Percentiles rank a stretch among this genome's conserved stretches.
Conservation (phyloP, 2,329 filamentous ascomycete genomes). For the Beauveria asiatica region DNA sequence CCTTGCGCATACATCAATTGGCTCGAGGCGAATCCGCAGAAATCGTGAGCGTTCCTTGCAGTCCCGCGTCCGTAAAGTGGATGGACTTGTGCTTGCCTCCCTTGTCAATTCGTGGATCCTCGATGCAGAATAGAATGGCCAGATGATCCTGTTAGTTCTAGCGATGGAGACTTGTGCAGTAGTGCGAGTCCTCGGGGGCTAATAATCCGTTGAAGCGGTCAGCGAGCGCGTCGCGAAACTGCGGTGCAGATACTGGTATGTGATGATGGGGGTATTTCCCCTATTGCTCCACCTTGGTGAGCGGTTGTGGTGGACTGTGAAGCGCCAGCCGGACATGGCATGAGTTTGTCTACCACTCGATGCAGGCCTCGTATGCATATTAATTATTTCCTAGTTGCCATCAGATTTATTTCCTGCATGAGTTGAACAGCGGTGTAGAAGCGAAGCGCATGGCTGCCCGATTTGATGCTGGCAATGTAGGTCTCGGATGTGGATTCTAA, state of each 20-base stretch:
- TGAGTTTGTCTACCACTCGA: background rate
- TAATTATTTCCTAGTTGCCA: background rate
- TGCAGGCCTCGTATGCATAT: background rate
- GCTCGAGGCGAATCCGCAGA: background rate
- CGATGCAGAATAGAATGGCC: background rate
- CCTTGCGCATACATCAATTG: background rate
- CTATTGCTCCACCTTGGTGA: background rate
- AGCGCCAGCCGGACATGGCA: background rate
- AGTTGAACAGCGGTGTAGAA: conserved; percentile 6
- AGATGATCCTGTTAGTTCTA: background rate
- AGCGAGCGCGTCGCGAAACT: conserved; percentile 4
- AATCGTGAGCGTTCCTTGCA: conserved; percentile 9
- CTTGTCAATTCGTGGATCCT: conserved; percentile 2
- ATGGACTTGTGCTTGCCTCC: background rate
- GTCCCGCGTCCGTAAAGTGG: conserved; percentile 1
- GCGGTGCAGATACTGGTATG: background rate
- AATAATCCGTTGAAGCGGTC: conserved; percentile 1
- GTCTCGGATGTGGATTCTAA: conserved; percentile 3
- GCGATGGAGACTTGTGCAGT: background rate
- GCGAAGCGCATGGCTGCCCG: conserved; percentile 7
- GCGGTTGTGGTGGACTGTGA: background rate
- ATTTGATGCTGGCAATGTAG: conserved; percentile 7
- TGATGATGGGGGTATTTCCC: background rate
- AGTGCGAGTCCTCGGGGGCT: background rate
- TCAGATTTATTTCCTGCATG: background rate